Evolutionary conservation across 1,139 yeast species (phyloP).

Genomic region (Lodderomyces jiufengensis): DNA sequence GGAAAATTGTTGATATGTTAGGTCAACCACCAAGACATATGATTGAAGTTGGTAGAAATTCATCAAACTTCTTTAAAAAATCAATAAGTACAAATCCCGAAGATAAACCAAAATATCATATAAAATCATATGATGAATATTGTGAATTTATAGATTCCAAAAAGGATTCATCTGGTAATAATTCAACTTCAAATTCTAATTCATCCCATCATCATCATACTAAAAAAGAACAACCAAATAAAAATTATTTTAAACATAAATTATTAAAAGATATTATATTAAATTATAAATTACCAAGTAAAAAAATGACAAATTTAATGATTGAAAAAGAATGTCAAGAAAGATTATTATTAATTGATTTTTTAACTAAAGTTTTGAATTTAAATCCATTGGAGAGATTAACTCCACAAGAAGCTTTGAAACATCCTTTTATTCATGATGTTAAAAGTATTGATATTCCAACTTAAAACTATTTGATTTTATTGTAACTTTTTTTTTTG

Average conservation of each 20-base stretch:
- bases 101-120: slow-evolving; percentile 27
- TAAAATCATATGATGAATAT: slow-evolving; percentile 36
- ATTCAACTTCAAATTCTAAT: no score
- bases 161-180: slow-evolving; percentile 28
- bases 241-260: slow-evolving; percentile 78
- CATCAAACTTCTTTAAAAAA: slow-evolving; percentile 65
- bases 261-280: slow-evolving; percentile 69
- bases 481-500: no score
- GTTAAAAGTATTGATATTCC: slow-evolving; percentile 13
- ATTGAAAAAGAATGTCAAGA: slow-evolving; percentile 71
- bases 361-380: slow-evolving; percentile 71
- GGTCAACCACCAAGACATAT: slow-evolving; percentile 93
- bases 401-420: slow-evolving; percentile 93
- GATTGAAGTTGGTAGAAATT: slow-evolving; percentile 91
- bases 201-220: slow-evolving; percentile 35
- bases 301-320: slow-evolving; percentile 62
- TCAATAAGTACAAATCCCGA: slow-evolving; percentile 18
- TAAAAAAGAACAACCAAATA: slow-evolving; percentile 72
- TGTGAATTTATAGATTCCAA: slow-evolving; percentile 31
- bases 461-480: no score
- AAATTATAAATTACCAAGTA: slow-evolving; percentile 70
- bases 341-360: slow-evolving; percentile 70
- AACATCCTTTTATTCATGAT: slow-evolving; percentile 79
- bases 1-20: slow-evolving; percentile 76
- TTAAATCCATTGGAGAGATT: slow-evolving; percentile 91